Percentiles rank a stretch among this genome's conserved stretches.
Conservation (phyloP, 1,284 basidiomycete species). For the Sutorius eximius region DNA sequence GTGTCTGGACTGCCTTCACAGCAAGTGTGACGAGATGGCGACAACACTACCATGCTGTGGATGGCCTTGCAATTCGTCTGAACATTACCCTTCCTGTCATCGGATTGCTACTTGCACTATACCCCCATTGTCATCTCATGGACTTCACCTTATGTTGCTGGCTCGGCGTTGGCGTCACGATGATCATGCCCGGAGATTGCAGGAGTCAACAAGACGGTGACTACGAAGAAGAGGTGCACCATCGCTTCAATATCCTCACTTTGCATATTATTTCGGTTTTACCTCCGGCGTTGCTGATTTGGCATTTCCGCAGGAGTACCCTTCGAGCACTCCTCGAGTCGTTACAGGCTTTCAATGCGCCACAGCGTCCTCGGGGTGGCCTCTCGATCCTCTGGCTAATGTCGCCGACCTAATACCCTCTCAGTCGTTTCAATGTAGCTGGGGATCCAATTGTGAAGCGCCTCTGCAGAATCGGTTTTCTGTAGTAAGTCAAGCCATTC, state of each 20-base stretch:
- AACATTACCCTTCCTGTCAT: too few relatives aligned
- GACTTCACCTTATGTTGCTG: too few relatives aligned
- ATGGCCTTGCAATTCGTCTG: neutral
- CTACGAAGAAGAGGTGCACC: conserved; percentile 3
- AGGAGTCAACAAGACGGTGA: too few relatives aligned
- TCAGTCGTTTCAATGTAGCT: too few relatives aligned
- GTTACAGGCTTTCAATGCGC: too few relatives aligned
- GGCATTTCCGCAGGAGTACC: neutral
- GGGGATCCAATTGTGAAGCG: neutral
- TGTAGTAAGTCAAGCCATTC: conserved; percentile 5
- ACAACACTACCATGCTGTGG: neutral
- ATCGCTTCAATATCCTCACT: neutral
- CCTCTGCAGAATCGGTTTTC: neutral
- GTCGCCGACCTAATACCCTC: too few relatives aligned
- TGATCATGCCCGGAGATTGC: too few relatives aligned
- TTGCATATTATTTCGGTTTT: neutral
- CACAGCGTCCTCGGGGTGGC: too few relatives aligned
- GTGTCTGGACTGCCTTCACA: neutral
- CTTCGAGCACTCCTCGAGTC: too few relatives aligned
- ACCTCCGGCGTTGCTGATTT: neutral
- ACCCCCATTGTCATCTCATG: neutral
- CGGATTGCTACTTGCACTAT: neutral
- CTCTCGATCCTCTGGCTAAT: too few relatives aligned
- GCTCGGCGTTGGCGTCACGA: too few relatives aligned
- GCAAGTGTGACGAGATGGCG: neutral